These are phyloP conservation scores for Diaporthe capsici DNA, from an alignment of 2,329 filamentous ascomycete species.

Conservation along the genomic window DNA sequence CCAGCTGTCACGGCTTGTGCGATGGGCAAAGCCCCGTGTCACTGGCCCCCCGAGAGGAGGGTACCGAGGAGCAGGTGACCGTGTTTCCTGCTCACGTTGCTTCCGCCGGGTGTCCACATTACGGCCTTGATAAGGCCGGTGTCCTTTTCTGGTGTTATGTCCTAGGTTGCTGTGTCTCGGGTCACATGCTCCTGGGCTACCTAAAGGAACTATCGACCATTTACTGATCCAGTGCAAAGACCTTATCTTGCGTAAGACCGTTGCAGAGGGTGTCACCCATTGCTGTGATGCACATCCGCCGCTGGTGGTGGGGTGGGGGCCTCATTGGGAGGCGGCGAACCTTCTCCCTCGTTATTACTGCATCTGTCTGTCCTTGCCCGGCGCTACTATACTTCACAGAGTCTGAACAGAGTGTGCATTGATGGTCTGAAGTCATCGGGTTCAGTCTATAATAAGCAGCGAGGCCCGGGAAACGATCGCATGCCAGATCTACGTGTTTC, in stretches of 20 bases:
- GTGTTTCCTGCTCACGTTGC: conserved; percentile 15
- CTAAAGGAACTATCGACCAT: neutral
- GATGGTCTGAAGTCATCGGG: conserved; percentile 1
- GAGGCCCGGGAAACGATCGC: conserved; percentile 18
- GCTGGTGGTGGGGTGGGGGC: neutral
- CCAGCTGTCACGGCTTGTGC: neutral
- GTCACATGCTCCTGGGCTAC: neutral
- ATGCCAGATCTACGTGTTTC: conserved; percentile 22
- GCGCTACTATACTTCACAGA: neutral
- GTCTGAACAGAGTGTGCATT: neutral
- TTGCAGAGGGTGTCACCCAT: neutral
- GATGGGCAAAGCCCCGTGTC: neutral
- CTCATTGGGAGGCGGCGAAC: neutral
- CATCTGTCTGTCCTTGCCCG: neutral
- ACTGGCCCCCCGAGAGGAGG: neutral
- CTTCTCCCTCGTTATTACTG: neutral
- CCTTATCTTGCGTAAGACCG: conserved; percentile 7
- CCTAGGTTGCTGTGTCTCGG: neutral
- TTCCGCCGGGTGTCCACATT: conserved; percentile 39
- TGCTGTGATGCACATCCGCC: conserved; percentile 22
- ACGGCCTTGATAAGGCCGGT: conserved; percentile 34
- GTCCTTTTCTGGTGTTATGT: neutral
- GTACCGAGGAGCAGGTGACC: conserved; percentile 28
- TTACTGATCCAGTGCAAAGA: neutral
- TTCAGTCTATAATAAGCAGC: neutral